These are phyloP conservation scores for Elsinoe arachidis DNA, from an alignment of 2,329 filamentous ascomycete genomes.

Conservation along the genomic window DNA sequence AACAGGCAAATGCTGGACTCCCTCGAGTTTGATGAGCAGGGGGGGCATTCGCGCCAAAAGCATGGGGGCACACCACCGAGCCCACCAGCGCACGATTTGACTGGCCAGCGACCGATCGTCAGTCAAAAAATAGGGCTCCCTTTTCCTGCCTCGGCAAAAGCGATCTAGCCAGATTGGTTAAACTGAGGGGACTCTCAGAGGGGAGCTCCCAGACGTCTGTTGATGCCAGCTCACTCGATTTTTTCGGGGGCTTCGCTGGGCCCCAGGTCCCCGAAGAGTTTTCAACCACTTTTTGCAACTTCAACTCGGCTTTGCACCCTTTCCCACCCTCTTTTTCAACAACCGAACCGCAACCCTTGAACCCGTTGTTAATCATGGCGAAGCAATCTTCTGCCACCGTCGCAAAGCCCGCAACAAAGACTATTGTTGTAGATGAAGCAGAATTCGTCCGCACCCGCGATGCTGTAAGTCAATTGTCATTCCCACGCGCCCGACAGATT, in stretches of 20 bases:
- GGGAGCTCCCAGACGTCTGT: not conserved
- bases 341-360: not conserved
- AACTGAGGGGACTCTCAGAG: not conserved
- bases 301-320: not conserved
- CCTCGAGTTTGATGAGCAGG: slow-evolving; percentile 1
- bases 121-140: not conserved
- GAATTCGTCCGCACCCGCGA: slow-evolving; percentile 75
- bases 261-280: slow-evolving; percentile 7
- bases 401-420: slow-evolving; percentile 15
- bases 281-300: slow-evolving; percentile 1
- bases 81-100: not conserved
- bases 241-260: not conserved
- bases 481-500: slow-evolving; percentile 17
- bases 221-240: not conserved
- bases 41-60: not conserved
- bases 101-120: not conserved
- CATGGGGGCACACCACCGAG: not conserved
- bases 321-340: not conserved
- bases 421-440: slow-evolving; percentile 35
- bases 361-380: not conserved
- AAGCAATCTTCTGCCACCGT: slow-evolving; percentile 13
- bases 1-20: not conserved
- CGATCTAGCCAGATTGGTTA: not conserved
- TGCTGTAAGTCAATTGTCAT: slow-evolving; percentile 52
- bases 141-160: not conserved